A percentile compares a stretch with the other conserved stretches of the same genome.
These are phyloP conservation scores for Vaccinium macrocarpon DNA, from an alignment of 148 eudicot genomes.

Conservation along the genomic window DNA sequence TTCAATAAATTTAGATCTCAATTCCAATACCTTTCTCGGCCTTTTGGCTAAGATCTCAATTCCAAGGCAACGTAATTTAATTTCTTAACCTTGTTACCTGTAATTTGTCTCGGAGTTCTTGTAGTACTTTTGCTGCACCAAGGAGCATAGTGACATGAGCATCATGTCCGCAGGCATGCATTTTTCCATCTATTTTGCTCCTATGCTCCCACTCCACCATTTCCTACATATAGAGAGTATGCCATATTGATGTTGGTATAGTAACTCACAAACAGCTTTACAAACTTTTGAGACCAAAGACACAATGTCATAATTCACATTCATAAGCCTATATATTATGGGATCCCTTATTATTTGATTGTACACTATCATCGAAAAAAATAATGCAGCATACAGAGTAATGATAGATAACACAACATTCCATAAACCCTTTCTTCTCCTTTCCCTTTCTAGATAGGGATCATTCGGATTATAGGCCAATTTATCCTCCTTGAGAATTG, in stretches of 20 bases:
- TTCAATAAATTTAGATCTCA: background rate
- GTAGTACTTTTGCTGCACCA: conserved; percentile 42
- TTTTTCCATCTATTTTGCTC: conserved; percentile 42
- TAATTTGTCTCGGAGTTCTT: conserved; percentile 25
- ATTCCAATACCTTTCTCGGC: conserved; percentile 64
- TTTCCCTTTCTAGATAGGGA: background rate
- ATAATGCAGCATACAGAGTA: background rate
- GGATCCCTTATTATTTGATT: background rate
- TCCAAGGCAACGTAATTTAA: background rate
- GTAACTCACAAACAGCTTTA: background rate
- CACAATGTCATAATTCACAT: background rate
- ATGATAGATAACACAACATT: background rate
- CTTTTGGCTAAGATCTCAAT: conserved; percentile 87
- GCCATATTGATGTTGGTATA: background rate
- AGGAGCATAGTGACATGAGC: conserved; percentile 52
- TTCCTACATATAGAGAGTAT: conserved; percentile 23
- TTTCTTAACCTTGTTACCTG: conserved; percentile 8
- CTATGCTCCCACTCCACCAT: conserved; percentile 45
- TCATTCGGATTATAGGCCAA: background rate
- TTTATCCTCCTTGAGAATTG: background rate
- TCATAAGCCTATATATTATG: background rate
- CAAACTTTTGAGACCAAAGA: background rate
- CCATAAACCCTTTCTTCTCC: background rate
- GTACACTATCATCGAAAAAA: background rate
- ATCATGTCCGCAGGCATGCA: conserved; percentile 59